Evolutionary conservation across 176 grass and related monocot genomes (phyloP).

Genomic region (Zizania latifolia): DNA sequence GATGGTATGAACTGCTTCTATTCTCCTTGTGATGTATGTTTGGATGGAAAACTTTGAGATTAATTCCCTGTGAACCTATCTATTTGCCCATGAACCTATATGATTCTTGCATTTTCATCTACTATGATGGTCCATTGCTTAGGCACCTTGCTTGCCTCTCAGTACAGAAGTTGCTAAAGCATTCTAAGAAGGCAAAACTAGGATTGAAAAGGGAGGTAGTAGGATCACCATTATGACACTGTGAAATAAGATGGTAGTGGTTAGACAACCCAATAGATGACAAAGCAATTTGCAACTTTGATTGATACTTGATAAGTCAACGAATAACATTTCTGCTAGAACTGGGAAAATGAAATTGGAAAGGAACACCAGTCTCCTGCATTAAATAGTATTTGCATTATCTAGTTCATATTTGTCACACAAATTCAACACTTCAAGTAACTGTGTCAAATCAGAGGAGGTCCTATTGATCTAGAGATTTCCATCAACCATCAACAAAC

Average conservation of each 20-base stretch:
- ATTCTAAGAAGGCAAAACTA: background rate
- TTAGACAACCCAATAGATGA: background rate
- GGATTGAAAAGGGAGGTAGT: too few species aligned
- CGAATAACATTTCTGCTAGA: background rate
- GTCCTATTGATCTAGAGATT: background rate
- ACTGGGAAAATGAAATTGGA: background rate
- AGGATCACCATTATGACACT: background rate
- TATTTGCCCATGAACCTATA: too few species aligned
- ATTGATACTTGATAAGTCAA: too few species aligned
- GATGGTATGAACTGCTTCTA: too few species aligned
- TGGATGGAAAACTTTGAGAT: too few species aligned
- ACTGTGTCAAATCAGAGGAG: background rate
- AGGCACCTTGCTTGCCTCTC: too few species aligned
- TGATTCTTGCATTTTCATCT: too few species aligned
- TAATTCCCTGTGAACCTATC: too few species aligned
- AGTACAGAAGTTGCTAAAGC: too few species aligned
- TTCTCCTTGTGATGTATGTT: too few species aligned
- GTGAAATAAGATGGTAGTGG: background rate
- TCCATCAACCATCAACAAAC: background rate
- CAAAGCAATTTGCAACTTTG: background rate
- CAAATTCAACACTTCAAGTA: background rate
- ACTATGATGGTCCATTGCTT: too few species aligned
- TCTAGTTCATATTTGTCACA: background rate
- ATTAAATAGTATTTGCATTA: background rate
- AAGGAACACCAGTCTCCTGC: too few species aligned